Evolutionary conservation across 73 alveolate species (phyloP).

Genomic region (Breviolum minutum): DNA sequence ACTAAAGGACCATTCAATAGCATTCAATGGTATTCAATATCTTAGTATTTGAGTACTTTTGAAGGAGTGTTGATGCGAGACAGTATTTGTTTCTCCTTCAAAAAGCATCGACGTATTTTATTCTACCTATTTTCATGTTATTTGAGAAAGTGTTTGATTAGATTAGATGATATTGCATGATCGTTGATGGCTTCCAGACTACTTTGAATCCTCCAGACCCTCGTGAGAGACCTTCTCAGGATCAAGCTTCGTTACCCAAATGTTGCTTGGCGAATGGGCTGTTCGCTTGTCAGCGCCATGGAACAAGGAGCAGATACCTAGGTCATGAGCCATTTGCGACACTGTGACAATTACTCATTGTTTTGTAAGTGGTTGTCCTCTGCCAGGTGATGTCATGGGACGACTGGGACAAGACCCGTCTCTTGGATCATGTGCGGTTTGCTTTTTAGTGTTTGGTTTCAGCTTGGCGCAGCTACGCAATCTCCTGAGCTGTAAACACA

Average conservation of each 20-base stretch:
- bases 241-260: background rate
- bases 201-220: too few relatives aligned
- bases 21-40: too few relatives aligned
- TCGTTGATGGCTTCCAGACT: background rate
- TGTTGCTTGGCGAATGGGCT: background rate
- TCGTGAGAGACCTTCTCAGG: background rate
- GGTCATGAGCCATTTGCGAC: too few relatives aligned
- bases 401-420: slow-evolving; percentile 67
- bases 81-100: too few relatives aligned
- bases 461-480: too few relatives aligned
- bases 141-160: background rate
- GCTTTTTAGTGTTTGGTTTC: background rate
- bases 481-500: background rate
- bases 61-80: too few relatives aligned
- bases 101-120: too few relatives aligned
- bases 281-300: too few relatives aligned
- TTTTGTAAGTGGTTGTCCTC: background rate
- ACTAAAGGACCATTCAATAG: too few relatives aligned
- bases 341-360: background rate
- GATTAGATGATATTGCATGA: too few relatives aligned
- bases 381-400: slow-evolving; percentile 55
- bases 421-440: slow-evolving; percentile 1
- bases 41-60: too few relatives aligned
- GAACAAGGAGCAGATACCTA: too few relatives aligned
- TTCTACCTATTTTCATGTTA: background rate